These are phyloP conservation scores for Pestalotiopsis sp. DNA, from an alignment of 2,329 filamentous ascomycete genomes.

Conservation along the genomic window DNA sequence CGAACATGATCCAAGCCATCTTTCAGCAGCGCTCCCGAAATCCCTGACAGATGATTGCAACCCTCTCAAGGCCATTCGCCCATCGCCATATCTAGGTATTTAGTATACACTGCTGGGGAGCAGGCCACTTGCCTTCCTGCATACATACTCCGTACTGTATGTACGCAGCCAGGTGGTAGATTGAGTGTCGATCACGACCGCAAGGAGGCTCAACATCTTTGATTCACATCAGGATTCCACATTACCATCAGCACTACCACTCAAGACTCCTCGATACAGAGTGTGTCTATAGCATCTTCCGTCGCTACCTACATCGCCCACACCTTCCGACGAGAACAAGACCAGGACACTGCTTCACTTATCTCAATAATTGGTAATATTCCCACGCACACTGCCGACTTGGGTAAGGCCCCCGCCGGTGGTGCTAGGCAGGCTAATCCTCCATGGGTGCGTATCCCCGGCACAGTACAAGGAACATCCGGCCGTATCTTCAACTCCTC, in stretches of 20 bases:
- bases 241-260: background rate
- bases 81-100: background rate
- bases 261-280: no score
- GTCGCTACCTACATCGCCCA: no score
- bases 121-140: no score
- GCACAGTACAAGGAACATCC: constrained; percentile 3
- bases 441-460: constrained; percentile 2
- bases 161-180: no score
- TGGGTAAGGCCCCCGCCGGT: background rate
- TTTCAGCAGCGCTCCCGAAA: background rate
- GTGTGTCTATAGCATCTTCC: no score
- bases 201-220: background rate
- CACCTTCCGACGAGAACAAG: no score
- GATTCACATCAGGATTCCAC: background rate
- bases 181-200: background rate
- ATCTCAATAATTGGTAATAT: background rate
- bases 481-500: constrained; percentile 11
- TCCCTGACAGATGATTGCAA: background rate
- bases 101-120: no score
- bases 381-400: background rate
- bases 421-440: background rate
- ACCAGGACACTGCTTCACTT: background rate
- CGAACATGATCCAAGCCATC: background rate
- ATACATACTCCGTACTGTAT: no score
- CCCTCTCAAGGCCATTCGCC: background rate